A percentile compares a stretch with the other conserved stretches of the same genome.
phyloP scores from a whole-genome alignment of 2,329 filamentous ascomycete genomes.

The Botrytis byssoidea region DNA sequence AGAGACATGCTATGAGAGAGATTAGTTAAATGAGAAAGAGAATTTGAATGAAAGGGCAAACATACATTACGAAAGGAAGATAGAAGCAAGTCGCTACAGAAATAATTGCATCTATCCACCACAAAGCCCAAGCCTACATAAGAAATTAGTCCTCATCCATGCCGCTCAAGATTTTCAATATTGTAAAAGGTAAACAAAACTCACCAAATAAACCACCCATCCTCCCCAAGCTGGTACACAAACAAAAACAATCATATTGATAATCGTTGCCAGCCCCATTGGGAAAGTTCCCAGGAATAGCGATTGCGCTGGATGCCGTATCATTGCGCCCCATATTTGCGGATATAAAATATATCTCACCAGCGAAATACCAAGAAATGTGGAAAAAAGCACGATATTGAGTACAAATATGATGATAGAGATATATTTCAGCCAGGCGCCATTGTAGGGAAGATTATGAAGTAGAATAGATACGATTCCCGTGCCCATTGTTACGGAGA shows the following conservation, averaged over 20 bases:
- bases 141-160: conserved; percentile 20
- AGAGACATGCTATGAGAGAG: conserved; percentile 32
- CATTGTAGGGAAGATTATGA: conserved; percentile 60
- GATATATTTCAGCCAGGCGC: conserved; percentile 56
- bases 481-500: conserved; percentile 64
- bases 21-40: conserved; percentile 12
- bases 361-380: conserved; percentile 53
- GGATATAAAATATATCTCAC: conserved; percentile 65
- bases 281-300: conserved; percentile 68
- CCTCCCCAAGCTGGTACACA: conserved; percentile 60
- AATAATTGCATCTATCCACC: conserved; percentile 56
- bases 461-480: conserved; percentile 65
- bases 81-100: conserved; percentile 54
- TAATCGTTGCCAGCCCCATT: conserved; percentile 67
- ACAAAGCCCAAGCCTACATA: conserved; percentile 52
- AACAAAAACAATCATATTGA: conserved; percentile 62
- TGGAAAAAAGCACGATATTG: conserved; percentile 57
- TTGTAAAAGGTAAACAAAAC: conserved; percentile 12
- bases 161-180: neutral
- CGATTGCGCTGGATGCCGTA: conserved; percentile 63
- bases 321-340: conserved; percentile 64
- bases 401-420: conserved; percentile 60
- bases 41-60: neutral
- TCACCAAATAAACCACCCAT: conserved; percentile 50
- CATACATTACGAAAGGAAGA: conserved; percentile 56